Evolutionary conservation across 768 basidiomycete species (phyloP).

Genomic region (Agaricus blazei): DNA sequence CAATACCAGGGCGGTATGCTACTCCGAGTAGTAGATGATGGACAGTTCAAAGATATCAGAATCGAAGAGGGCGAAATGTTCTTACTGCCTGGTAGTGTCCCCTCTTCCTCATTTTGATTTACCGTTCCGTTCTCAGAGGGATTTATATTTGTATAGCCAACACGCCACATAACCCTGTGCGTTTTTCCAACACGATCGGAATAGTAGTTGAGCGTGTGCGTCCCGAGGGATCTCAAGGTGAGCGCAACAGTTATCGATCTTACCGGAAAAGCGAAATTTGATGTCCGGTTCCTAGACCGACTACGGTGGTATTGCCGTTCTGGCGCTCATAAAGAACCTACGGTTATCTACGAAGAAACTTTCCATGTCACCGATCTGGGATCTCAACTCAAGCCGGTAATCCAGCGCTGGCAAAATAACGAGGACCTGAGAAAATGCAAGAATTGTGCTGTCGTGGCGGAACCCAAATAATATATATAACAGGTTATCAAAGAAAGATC

Average conservation of each 20-base stretch:
- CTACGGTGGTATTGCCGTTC: conserved; percentile 90
- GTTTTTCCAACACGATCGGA: conserved; percentile 87
- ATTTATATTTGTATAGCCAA: conserved; percentile 52
- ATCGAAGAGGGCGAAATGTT: conserved; percentile 99
- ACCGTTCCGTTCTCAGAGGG: neutral
- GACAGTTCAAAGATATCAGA: conserved; percentile 73
- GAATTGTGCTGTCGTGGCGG: conserved; percentile 52
- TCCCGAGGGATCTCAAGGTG: conserved; percentile 71
- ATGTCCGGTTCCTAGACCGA: conserved; percentile 52
- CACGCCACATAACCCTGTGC: conserved; percentile 93
- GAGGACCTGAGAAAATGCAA: conserved; percentile 64
- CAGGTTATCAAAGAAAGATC: neutral
- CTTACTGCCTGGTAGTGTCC: conserved; percentile 69
- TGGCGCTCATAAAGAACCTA: conserved; percentile 40
- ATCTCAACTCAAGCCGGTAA: conserved; percentile 88
- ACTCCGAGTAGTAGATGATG: conserved; percentile 79
- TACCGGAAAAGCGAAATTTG: neutral
- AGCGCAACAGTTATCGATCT: neutral
- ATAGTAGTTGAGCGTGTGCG: conserved; percentile 86
- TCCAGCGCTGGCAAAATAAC: conserved; percentile 75
- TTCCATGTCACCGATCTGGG: conserved; percentile 91
- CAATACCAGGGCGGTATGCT: conserved; percentile 94
- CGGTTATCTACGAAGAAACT: conserved; percentile 52
- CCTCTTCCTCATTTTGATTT: conserved; percentile 12
- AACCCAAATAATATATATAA: conserved; percentile 24